A percentile compares a stretch with the other conserved stretches of the same genome.
Evolutionary conservation across 306 rosid genomes (phyloP).

Genomic region (Castanea crenata): DNA sequence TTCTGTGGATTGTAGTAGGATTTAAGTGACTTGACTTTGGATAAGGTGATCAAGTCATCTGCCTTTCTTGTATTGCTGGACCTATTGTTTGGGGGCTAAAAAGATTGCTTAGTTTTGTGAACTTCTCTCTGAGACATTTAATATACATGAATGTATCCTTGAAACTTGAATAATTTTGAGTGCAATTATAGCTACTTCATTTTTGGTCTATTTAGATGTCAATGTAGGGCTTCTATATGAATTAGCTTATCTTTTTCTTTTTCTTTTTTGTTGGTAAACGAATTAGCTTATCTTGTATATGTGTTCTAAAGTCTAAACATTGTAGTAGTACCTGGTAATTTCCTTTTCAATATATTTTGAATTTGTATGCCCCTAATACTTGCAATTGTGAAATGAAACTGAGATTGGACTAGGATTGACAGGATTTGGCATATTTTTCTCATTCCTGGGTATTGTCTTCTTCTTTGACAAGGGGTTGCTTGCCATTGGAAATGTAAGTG

Average conservation of each 20-base stretch:
- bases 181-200: background rate
- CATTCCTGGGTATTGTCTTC: constrained; percentile 79
- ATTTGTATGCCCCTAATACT: constrained; percentile 20
- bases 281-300: background rate
- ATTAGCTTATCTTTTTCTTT: background rate
- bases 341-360: background rate
- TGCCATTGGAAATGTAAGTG: constrained; percentile 96
- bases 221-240: background rate
- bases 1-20: too few relatives aligned
- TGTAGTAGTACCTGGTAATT: background rate
- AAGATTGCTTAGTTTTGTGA: background rate
- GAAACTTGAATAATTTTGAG: background rate
- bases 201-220: background rate
- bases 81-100: background rate
- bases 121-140: background rate
- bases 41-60: too few relatives aligned
- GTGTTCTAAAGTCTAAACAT: background rate
- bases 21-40: too few relatives aligned
- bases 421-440: constrained; percentile 94
- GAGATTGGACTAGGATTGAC: constrained; percentile 96
- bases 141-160: background rate
- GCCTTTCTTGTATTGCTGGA: too few relatives aligned
- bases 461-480: constrained; percentile 97
- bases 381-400: constrained; percentile 40
- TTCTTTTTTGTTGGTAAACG: too few relatives aligned